These are phyloP conservation scores for Pythium insidiosum DNA, from an alignment of 352 stramenopile genomes.

Conservation along the genomic window DNA sequence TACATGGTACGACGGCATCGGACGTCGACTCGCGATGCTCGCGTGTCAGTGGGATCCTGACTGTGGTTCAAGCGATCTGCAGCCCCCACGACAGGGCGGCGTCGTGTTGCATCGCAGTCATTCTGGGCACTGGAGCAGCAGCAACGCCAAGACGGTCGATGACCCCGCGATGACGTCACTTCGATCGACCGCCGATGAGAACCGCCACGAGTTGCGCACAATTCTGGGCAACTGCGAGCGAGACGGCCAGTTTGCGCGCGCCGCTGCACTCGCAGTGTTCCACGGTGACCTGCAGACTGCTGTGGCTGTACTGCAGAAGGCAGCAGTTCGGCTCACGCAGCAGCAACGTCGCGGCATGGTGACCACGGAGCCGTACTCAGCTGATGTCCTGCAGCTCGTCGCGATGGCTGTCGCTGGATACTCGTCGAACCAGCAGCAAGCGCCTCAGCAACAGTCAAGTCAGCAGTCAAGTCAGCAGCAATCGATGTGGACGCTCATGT, in stretches of 20 bases:
- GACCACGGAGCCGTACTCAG: constrained; percentile 27
- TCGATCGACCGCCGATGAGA: constrained; percentile 42
- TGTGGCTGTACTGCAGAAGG: constrained; percentile 63
- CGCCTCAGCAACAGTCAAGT: no score
- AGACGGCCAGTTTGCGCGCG: constrained; percentile 56
- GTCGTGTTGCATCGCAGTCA: constrained; percentile 44
- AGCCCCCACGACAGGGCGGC: constrained; percentile 6
- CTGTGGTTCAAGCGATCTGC: constrained; percentile 24
- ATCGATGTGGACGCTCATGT: constrained; percentile 72
- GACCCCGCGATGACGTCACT: constrained; percentile 19
- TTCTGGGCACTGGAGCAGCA: constrained; percentile 61
- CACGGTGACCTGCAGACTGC: constrained; percentile 69
- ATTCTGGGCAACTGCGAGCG: constrained; percentile 55
- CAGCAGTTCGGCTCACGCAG: constrained; percentile 53
- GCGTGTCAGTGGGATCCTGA: constrained; percentile 84
- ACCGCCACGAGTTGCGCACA: constrained; percentile 44
- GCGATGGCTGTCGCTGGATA: constrained; percentile 85
- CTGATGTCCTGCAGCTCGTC: constrained; percentile 82
- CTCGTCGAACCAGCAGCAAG: no score
- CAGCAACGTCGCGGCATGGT: constrained; percentile 29
- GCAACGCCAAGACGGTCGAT: constrained; percentile 41
- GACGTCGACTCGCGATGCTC: constrained; percentile 51
- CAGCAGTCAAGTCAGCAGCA: no score
- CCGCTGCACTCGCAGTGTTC: constrained; percentile 73
- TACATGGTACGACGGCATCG: constrained; percentile 64